Conservation (phyloP, 192 early-diverging fungal genomes). For the Backusella liffmaniae region DNA sequence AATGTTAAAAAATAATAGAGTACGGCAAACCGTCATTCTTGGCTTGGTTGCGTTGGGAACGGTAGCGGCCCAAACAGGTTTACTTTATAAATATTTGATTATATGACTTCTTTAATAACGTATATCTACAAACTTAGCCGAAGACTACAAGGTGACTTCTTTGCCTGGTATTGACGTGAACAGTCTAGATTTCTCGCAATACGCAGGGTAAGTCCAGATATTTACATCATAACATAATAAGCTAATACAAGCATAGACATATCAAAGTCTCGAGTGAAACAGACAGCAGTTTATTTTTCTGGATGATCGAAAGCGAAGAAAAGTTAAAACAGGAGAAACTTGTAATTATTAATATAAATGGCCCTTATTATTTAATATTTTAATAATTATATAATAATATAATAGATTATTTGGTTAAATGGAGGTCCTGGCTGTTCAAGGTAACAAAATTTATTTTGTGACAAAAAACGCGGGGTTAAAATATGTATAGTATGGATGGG, state of each 20-base stretch:
- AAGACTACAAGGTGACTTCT: slow-evolving; percentile 40
- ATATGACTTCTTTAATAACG: background rate
- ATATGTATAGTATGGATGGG: slow-evolving; percentile 56
- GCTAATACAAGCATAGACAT: slow-evolving; percentile 35
- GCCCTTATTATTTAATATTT: background rate
- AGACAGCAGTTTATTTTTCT: slow-evolving; percentile 50
- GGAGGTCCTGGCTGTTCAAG: slow-evolving; percentile 49
- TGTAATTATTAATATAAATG: background rate
- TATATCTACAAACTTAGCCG: slow-evolving; percentile 8
- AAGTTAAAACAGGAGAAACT: slow-evolving; percentile 11
- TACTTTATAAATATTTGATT: background rate
- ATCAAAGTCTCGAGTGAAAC: slow-evolving; percentile 37
- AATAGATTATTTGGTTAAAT: slow-evolving; percentile 63
- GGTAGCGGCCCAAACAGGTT: background rate
- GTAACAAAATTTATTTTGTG: slow-evolving; percentile 8
- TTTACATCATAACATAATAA: too few species aligned
- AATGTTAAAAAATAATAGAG: slow-evolving; percentile 1
- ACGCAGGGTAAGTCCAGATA: slow-evolving; percentile 44
- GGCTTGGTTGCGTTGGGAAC: background rate
- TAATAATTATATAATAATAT: slow-evolving; percentile 18
- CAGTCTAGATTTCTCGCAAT: slow-evolving; percentile 34
- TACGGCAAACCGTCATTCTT: background rate
- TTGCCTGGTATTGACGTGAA: slow-evolving; percentile 38
- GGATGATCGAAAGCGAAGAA: slow-evolving; percentile 43
- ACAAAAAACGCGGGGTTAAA: background rate